Percentiles rank a stretch among this genome's conserved stretches.
Evolutionary conservation across 2,329 filamentous ascomycete species (phyloP).

Genomic region (Aspergillus clavatus): DNA sequence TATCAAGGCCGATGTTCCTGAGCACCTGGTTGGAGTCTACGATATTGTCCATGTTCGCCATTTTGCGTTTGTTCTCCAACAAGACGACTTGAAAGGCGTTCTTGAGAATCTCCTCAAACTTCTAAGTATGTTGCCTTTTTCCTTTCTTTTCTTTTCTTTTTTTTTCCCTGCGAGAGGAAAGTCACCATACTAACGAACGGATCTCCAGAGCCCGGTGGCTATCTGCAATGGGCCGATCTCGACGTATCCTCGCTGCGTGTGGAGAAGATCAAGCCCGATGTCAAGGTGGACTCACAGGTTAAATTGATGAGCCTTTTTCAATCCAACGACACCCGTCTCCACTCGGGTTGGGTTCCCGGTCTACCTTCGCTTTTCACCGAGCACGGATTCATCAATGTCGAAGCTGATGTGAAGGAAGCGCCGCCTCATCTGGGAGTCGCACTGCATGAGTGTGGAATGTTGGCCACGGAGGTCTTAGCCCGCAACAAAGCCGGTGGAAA

Average conservation of each 20-base stretch:
- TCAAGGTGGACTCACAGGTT: not conserved
- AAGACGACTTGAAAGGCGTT: not conserved
- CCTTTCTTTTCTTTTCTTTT: not conserved
- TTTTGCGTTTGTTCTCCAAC: slow-evolving; percentile 3
- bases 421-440: not conserved
- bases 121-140: not conserved
- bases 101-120: not conserved
- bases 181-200: too few relatives aligned
- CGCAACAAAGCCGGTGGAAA: not conserved
- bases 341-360: not conserved
- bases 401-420: not conserved
- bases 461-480: not conserved
- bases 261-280: not conserved
- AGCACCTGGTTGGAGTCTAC: not conserved
- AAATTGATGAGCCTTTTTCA: not conserved
- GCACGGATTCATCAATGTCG: not conserved
- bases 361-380: not conserved
- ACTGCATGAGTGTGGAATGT: not conserved
- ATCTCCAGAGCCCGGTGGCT: not conserved
- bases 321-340: not conserved
- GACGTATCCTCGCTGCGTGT: not conserved
- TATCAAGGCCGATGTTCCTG: not conserved
- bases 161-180: too few relatives aligned
- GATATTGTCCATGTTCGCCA: not conserved
- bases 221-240: not conserved